Percentiles rank a stretch among this genome's conserved stretches.
Conservation (phyloP, 495 filamentous ascomycete species). For the Neurospora intermedia region DNA sequence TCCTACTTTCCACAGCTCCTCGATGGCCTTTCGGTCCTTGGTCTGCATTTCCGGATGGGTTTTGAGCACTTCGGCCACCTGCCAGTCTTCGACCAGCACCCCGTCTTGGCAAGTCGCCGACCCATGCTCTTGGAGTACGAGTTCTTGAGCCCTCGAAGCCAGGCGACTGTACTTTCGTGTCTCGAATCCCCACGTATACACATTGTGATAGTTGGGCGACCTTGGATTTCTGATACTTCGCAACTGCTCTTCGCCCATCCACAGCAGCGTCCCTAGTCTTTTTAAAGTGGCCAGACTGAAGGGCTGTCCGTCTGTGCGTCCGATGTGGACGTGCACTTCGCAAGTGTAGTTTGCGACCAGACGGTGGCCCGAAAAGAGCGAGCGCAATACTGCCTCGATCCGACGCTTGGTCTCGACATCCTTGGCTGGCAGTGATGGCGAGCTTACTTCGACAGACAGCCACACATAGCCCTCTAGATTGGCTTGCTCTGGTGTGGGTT, state of each 20-base stretch:
- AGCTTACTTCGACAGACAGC: constrained; percentile 22
- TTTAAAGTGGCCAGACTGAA: constrained; percentile 18
- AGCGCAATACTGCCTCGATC: constrained; percentile 9
- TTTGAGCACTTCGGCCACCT: constrained; percentile 1
- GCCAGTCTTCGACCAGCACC: constrained; percentile 3
- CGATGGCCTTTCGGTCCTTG: constrained; percentile 8
- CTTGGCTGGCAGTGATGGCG: constrained; percentile 14
- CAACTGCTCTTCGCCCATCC: constrained; percentile 19
- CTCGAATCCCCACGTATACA: constrained; percentile 24
- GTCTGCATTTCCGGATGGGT: background rate
- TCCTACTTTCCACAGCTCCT: constrained; percentile 12
- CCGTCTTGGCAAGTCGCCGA: background rate
- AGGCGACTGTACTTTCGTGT: constrained; percentile 16
- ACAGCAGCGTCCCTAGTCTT: constrained; percentile 19
- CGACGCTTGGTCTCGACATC: constrained; percentile 7
- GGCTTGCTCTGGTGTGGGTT: constrained; percentile 10
- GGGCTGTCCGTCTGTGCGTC: constrained; percentile 16
- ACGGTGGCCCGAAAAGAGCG: constrained; percentile 8
- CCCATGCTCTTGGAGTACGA: background rate
- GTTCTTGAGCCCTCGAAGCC: constrained; percentile 1
- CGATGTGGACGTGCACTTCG: constrained; percentile 24
- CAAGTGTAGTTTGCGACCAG: constrained; percentile 21
- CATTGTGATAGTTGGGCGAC: constrained; percentile 21
- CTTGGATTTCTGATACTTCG: constrained; percentile 21
- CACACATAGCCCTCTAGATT: constrained; percentile 10